Conservation (phyloP, 129 eudicot species). For the Sambucus nigra region DNA sequence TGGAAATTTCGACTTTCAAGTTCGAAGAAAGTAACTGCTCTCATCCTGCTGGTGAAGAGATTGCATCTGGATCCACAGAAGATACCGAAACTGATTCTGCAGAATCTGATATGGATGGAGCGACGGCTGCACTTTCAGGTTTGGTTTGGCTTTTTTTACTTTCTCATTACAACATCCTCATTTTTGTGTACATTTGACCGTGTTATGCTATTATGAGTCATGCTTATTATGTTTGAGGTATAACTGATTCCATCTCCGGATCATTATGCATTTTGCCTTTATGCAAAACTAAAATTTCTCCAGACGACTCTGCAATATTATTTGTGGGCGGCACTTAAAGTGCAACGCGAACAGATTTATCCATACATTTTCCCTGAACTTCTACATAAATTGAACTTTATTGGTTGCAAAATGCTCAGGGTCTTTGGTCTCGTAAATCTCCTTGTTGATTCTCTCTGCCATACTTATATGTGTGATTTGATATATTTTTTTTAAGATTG, state of each 20-base stretch:
- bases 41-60: conserved; percentile 38
- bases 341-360: too few relatives aligned
- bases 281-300: too few relatives aligned
- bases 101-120: conserved; percentile 59
- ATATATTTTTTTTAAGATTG: too few relatives aligned
- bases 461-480: too few relatives aligned
- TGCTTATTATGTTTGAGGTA: not conserved
- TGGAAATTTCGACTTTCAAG: conserved; percentile 29
- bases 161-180: not conserved
- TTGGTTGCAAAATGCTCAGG: too few relatives aligned
- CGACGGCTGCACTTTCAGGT: conserved; percentile 64
- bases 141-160: not conserved
- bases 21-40: conserved; percentile 25
- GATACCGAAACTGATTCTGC: conserved; percentile 88
- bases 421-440: not conserved
- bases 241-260: not conserved
- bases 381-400: too few relatives aligned
- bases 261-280: too few relatives aligned
- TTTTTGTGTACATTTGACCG: not conserved
- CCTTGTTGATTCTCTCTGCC: not conserved
- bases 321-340: too few relatives aligned
- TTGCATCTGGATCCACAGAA: conserved; percentile 63
- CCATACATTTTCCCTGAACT: too few relatives aligned
- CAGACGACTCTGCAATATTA: too few relatives aligned
- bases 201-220: not conserved